Evolutionary conservation across 2,329 filamentous ascomycete genomes (phyloP), one percentile per base, ranked within the genome.

Genomic region (Pleurostoma richardsiae): DNA sequence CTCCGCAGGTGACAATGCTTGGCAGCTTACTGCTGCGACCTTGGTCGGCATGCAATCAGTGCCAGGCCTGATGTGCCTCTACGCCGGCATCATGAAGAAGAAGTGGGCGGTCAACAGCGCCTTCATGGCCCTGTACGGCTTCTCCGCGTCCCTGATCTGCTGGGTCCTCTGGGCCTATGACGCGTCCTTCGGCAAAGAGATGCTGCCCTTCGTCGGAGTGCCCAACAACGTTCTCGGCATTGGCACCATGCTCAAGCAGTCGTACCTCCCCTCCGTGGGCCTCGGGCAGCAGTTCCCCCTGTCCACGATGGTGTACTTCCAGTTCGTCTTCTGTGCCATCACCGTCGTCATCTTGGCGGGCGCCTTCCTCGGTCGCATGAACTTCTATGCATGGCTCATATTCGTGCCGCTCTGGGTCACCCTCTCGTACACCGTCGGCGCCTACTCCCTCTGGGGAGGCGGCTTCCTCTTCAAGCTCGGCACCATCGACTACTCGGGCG

Each of bases 371-470:
- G 68, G 71, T 29, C 63, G 73, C 39, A 75, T 76, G 69, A 75
- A 70, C 54, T 74, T 77, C 53, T 57, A 61, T 7, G 73, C 73
- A 31, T 77, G 73, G 73, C 74, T 75, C 68, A 52, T 74, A 19
- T 77, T 74, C 53, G 72, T 75, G 29, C 73, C 73, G 2, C 63
- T 77, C 10, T 76, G 73, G 73, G 57, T 77, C 40, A 76, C 72
- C 0, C 33, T 51, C 11, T 42, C 46, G 33, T 40, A 42, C 39
- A 42, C 41, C 5, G 47, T 46, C 10, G 47, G 49, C 26, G 47
- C 44, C n/a, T 48, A 49, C 27, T 48, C 49, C 8, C 42, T 51
- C n/a, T 51, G 49, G 49, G 44, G 47, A 11, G 49, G 49, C 6
- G 47, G 46, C n/a, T 46, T 46, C 26, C 26, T 49, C 65, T 71